Evolutionary conservation across 306 rosid genomes (phyloP), one percentile per base, ranked within the genome.

Genomic region (Astragalus membranaceus): DNA sequence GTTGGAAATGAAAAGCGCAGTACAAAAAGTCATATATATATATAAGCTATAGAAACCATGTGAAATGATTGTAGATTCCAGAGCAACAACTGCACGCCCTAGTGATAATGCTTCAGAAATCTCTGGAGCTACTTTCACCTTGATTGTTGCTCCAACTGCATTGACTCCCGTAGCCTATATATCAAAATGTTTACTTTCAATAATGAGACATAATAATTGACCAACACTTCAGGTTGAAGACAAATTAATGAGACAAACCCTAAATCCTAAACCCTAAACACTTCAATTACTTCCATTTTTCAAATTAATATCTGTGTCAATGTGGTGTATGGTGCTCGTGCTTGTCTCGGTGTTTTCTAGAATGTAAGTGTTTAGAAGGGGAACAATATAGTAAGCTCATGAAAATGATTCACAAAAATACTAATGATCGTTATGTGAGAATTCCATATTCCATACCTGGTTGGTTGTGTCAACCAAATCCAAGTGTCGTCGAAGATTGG

Each of bases 51-150:
- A 26, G 30, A 64, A 75, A 92, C 98, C 96, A 64, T 93, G 97
- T 16, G 97, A 90, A 74, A 93, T 88, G 54, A 93, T 88, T 64
- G 96, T 93, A 74, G 98, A 90, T 82, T 93, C 97, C 10, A 93
- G 92, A 75, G 96, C 98, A 62, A 93, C 93, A 69, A 90, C 90
- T 5, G 96, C 81, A 62, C 79, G 83, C 37, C 96, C 96, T 7
- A 63, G 76, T 20, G 85, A 84, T 80, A 90, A 79, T 23, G 98
- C 93, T 79, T 82, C 82, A 73, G 96, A 86, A 73, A 93, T 97
- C 59, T 87, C 96, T 1, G 85, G 36, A 71, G 97, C 88, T 69
- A 93, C 70, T 52, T 73, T 78, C 53, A 83, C 74, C 30, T 65
- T 74, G 76, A 85, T 68, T 15, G 80, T 79, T 8, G 81, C 78